Evolutionary conservation across 495 filamentous ascomycete species (phyloP).

Genomic region (Lasiosphaeris hirsuta): DNA sequence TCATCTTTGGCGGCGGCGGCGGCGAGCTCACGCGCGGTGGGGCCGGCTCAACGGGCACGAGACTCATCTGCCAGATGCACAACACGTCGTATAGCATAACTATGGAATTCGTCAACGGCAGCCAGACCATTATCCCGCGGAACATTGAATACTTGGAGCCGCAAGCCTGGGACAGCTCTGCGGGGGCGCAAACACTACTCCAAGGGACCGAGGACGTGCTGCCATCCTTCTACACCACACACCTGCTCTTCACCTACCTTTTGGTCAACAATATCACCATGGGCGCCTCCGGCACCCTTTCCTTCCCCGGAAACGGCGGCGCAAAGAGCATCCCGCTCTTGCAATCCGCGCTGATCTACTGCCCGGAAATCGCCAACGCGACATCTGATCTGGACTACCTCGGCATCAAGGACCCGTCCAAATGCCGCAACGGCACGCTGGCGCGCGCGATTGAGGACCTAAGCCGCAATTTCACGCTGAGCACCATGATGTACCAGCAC

Average conservation of each 20-base stretch:
- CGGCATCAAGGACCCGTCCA: not conserved
- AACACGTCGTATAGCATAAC: slow-evolving; percentile 9
- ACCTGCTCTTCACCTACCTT: not conserved
- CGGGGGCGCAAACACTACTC: not conserved
- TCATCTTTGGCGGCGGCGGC: not conserved
- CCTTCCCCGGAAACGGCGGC: not conserved
- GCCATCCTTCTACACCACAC: not conserved
- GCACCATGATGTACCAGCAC: slow-evolving; percentile 12
- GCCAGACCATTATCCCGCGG: not conserved
- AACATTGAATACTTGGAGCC: not conserved
- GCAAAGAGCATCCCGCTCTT: not conserved
- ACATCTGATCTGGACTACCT: not conserved
- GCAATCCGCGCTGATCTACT: slow-evolving; percentile 10
- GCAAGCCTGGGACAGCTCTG: not conserved
- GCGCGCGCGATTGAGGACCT: slow-evolving; percentile 16
- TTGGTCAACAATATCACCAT: not conserved
- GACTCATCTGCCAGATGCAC: slow-evolving; percentile 15
- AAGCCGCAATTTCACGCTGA: slow-evolving; percentile 20
- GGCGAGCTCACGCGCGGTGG: too few relatives aligned
- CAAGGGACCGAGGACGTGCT: too few relatives aligned
- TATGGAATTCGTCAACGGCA: slow-evolving; percentile 5
- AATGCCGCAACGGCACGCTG: slow-evolving; percentile 13
- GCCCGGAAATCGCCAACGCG: not conserved
- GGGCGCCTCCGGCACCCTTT: slow-evolving; percentile 4
- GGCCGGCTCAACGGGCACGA: not conserved